Base-by-base conservation (phyloP, 2,329 filamentous ascomycete species). In the Lasiodiplodia sp. region DNA sequence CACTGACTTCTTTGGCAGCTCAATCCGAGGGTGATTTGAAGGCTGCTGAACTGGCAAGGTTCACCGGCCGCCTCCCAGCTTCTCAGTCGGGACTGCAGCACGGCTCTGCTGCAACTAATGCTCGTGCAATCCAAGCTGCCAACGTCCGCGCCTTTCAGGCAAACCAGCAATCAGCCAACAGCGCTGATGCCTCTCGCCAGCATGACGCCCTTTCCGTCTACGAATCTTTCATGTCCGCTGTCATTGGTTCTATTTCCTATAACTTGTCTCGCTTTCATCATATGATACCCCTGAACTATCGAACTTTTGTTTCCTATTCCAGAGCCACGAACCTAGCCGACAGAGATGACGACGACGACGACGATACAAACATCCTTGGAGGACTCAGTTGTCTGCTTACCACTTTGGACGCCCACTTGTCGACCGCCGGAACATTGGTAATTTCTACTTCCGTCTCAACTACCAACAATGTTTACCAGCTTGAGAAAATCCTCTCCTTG, bases 151-250 rank as follows among this genome's bases (percentile, higher is more conserved):
- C 71, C 14, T 34, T 72, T 16, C 74, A 75, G 23, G 70, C 64
- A 38, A 72, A 58, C 58, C 68, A 56, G 37, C 76, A 75, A 14
- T 57, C 63, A 7, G 57, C 38, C n/a, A 44, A 23, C n/a, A 23
- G 37, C n/a, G 14, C 69, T 18, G 69, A 71, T n/a, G 71, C 74
- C 34, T 73, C 70, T 38, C 75, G 73, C 49, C 71, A 72, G 14
- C 72, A 76, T 28, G 78, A 80, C 68, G 75, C 70, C 69, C 74
- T 75, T 49, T 70, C 74, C 34, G 69, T 80, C 40, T 81, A 81
- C 73, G 77, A 78, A 69, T 72, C 79, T 40, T 79, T 80, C 72
- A 77, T 73, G 6, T 77, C 78, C 34, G 76, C 79, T 56, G 75
- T 81, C 57, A 70, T 78, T 67, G 78, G 76, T 47, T 72, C 78